phyloP scores from a whole-genome alignment of 164 flowering plant species.

The Platanus orientalis region DNA sequence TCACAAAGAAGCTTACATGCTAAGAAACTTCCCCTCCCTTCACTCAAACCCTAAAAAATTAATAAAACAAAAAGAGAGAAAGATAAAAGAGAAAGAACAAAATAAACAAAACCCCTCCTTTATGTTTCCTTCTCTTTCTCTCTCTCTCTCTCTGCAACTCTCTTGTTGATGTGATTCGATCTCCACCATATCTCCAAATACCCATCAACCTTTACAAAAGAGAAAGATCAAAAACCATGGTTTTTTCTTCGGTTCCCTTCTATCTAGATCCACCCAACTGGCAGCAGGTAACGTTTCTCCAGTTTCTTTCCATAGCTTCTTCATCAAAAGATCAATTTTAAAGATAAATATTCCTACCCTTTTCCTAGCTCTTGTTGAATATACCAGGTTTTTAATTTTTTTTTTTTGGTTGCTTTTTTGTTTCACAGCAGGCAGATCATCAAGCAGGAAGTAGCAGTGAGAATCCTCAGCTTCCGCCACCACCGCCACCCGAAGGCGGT shows the following conservation, averaged over 20 bases:
- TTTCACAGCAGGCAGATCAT: slow-evolving; percentile 45
- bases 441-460: slow-evolving; percentile 23
- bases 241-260: slow-evolving; percentile 62
- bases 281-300: slow-evolving; percentile 50
- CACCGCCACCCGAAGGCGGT: slow-evolving; percentile 27
- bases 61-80: slow-evolving; percentile 29
- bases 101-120: slow-evolving; percentile 23
- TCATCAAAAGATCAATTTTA: slow-evolving; percentile 30
- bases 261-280: slow-evolving; percentile 85
- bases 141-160: slow-evolving; percentile 26
- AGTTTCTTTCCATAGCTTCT: slow-evolving; percentile 27
- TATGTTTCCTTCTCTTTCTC: slow-evolving; percentile 12
- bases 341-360: slow-evolving; percentile 37
- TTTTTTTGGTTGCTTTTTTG: slow-evolving; percentile 11
- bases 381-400: slow-evolving; percentile 29
- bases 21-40: slow-evolving; percentile 42
- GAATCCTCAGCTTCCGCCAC: slow-evolving; percentile 27
- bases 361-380: slow-evolving; percentile 41
- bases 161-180: slow-evolving; percentile 52
- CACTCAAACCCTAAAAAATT: slow-evolving; percentile 34
- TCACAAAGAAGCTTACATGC: slow-evolving; percentile 37
- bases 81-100: too few relatives aligned
- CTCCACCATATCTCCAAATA: slow-evolving; percentile 49
- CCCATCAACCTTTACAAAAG: slow-evolving; percentile 56
- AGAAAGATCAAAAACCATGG: slow-evolving; percentile 49